Conservation (phyloP, 768 basidiomycete genomes). For the Mycena olivaceomarginata region DNA sequence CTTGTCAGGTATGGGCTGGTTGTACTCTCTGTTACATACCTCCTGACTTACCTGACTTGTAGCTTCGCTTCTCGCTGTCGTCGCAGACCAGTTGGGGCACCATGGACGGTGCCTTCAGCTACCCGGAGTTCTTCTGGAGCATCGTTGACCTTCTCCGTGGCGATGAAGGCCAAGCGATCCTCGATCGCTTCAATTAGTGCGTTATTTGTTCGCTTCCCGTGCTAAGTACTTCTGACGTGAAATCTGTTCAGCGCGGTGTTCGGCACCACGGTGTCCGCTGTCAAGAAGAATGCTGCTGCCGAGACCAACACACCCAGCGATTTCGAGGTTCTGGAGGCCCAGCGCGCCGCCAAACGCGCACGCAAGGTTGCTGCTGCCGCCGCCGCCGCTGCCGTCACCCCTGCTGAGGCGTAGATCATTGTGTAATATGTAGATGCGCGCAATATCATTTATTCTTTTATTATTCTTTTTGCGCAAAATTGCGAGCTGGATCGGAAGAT, state of each 20-base stretch:
- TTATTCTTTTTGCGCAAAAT: too few species aligned
- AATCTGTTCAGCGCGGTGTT: background rate
- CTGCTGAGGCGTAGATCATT: too few species aligned
- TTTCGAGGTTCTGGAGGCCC: background rate
- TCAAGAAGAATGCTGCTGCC: background rate
- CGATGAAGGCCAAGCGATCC: constrained; percentile 11
- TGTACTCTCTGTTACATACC: background rate
- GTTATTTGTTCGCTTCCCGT: background rate
- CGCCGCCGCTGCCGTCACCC: too few species aligned
- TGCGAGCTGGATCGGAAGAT: too few species aligned
- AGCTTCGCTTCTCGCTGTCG: constrained; percentile 18
- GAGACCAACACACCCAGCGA: background rate
- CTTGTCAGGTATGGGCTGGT: constrained; percentile 2
- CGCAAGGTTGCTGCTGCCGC: background rate
- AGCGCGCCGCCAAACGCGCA: constrained; percentile 1
- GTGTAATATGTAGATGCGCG: too few species aligned
- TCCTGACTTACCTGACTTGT: background rate
- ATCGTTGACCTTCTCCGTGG: background rate
- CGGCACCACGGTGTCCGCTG: background rate
- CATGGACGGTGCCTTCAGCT: constrained; percentile 4
- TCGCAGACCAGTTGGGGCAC: background rate
- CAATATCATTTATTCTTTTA: too few species aligned
- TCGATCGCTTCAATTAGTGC: constrained; percentile 15
- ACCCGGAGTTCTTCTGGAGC: constrained; percentile 12
- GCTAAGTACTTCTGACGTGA: background rate